These are phyloP conservation scores for Candida nemodendra DNA, from an alignment of 805 yeast species.

Conservation along the genomic window DNA sequence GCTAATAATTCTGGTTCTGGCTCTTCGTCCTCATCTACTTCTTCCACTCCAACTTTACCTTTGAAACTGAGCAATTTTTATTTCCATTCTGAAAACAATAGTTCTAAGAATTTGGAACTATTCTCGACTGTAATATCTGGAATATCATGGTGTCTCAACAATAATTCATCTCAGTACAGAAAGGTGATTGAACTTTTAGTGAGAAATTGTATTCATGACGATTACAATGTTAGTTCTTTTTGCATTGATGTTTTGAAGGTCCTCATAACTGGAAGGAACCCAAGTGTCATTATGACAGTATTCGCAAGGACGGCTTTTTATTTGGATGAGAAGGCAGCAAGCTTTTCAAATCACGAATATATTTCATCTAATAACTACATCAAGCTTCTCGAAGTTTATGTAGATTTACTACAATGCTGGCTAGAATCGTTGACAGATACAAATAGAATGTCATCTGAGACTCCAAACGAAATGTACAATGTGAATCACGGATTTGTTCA, in stretches of 20 bases:
- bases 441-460: conserved; percentile 26
- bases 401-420: conserved; percentile 83
- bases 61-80: conserved; percentile 41
- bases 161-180: conserved; percentile 51
- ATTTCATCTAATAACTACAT: conserved; percentile 62
- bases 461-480: conserved; percentile 34
- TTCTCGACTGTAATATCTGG: conserved; percentile 70
- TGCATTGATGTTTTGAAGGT: conserved; percentile 62
- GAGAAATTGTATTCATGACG: conserved; percentile 70
- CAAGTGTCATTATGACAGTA: conserved; percentile 66
- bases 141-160: conserved; percentile 65
- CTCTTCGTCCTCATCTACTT: conserved; percentile 19
- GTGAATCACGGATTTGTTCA: conserved; percentile 35
- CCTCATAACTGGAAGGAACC: conserved; percentile 66
- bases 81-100: conserved; percentile 34
- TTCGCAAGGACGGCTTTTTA: conserved; percentile 79
- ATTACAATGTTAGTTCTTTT: conserved; percentile 58
- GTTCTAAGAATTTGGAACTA: conserved; percentile 47
- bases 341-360: conserved; percentile 53
- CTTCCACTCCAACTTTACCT: conserved; percentile 27
- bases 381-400: conserved; percentile 62
- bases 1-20: conserved; percentile 15
- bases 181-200: conserved; percentile 73
- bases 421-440: conserved; percentile 54
- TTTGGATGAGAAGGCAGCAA: conserved; percentile 67